Evolutionary conservation across 2,329 filamentous ascomycete species (phyloP), one percentile per base, ranked within the genome.

Genomic region (Cercospora citrullina): DNA sequence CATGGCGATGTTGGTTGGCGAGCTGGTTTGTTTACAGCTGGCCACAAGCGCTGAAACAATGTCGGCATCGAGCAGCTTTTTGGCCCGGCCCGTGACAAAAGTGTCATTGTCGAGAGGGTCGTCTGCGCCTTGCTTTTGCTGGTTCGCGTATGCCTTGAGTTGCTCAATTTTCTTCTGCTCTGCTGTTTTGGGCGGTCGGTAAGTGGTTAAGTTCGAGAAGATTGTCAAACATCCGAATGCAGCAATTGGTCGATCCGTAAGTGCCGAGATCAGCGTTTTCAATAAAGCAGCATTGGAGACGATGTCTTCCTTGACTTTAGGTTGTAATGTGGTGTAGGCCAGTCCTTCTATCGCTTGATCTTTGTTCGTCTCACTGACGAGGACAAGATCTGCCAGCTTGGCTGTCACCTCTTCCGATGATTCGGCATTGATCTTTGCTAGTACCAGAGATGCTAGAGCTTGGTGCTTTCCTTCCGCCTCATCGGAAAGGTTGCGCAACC

Each of bases 91-190:
- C 16, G 87, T 84, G 36, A 96, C 93, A 72, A 91, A 88, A 2
- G 89, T 84, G 66, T 96, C 90, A 69, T 93, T 87, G 66, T 95
- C 90, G 0, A 96, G 83, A 7, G 88, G 87, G 75, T 94, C 88
- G 0, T 86, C 83, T 2, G 85, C 81, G 0, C 84, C 77, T 1
- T 82, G 79, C 75, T 92, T 93, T 5, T 89, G 89, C 0, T 93
- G 91, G 76, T 96, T 92, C 14, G 95, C 95, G 75, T 98, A 99
- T 2, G 93, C 92, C 82, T 96, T 97, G 55, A 99, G 86, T 78
- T 99, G 92, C 5, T 87, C 87, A 82, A 99, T 92, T 76, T 92
- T 93, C 81, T 94, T 95, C 75, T 97, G 91, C 79, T 99, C 95
- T 71, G 97, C 94, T 0, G 92, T 90, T 48, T 94, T 84, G 7